phyloP scores from a whole-genome alignment of 2,329 filamentous ascomycete genomes.

The Xylariaceae sp. region DNA sequence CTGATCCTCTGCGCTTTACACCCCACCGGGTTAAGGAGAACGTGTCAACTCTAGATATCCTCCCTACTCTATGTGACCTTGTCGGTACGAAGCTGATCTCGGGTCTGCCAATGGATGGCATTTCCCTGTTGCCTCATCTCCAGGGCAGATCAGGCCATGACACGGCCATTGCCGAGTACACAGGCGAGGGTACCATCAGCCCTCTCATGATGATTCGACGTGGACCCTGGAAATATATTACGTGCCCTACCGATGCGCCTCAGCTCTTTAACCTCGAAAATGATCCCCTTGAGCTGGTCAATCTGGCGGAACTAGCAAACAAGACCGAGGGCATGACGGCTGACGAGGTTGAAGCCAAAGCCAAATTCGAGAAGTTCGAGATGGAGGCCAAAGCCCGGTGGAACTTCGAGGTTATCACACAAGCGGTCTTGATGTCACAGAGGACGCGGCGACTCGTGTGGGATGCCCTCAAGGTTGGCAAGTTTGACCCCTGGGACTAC shows the following conservation, averaged over 20 bases:
- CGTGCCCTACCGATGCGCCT: slow-evolving; percentile 80
- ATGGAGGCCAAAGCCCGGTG: slow-evolving; percentile 76
- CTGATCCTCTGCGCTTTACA: slow-evolving; percentile 76
- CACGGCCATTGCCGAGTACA: slow-evolving; percentile 94
- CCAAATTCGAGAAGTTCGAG: slow-evolving; percentile 69
- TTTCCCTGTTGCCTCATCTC: slow-evolving; percentile 80
- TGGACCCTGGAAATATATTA: slow-evolving; percentile 89
- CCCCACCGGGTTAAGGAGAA: slow-evolving; percentile 81
- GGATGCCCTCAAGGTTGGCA: slow-evolving; percentile 77
- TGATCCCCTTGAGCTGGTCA: slow-evolving; percentile 79
- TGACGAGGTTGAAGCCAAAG: slow-evolving; percentile 54
- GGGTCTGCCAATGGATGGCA: slow-evolving; percentile 83
- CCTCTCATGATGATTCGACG: slow-evolving; percentile 94
- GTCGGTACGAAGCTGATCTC: slow-evolving; percentile 73
- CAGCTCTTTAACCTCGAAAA: slow-evolving; percentile 80
- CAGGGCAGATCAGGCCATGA: slow-evolving; percentile 72
- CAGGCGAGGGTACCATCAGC: slow-evolving; percentile 86
- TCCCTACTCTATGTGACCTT: slow-evolving; percentile 86
- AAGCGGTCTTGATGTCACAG: slow-evolving; percentile 77
- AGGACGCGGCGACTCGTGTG: slow-evolving; percentile 80
- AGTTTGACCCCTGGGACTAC: slow-evolving; percentile 84
- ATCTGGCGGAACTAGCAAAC: slow-evolving; percentile 62
- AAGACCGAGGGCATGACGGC: slow-evolving; percentile 47
- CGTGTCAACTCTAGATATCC: slow-evolving; percentile 88
- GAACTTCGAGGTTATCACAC: slow-evolving; percentile 80